phyloP scores from a whole-genome alignment of 1,284 basidiomycete genomes.

The Quambalaria eucalypti region DNA sequence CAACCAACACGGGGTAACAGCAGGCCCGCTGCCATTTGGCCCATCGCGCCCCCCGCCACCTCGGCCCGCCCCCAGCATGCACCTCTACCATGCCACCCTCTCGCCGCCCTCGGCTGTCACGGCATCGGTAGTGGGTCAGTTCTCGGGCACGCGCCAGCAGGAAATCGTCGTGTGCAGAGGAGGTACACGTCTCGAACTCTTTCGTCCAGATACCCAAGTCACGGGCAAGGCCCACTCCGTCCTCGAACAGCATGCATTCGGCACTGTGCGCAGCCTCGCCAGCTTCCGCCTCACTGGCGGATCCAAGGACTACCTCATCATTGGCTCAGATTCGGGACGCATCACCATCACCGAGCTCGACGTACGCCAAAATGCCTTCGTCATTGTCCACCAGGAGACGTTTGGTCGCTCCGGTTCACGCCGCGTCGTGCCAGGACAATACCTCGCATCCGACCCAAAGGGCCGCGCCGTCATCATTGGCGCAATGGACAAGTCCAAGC shows the following conservation, averaged over 20 bases:
- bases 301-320: conserved; percentile 37
- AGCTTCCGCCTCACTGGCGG: conserved; percentile 40
- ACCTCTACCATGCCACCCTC: conserved; percentile 43
- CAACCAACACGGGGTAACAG: too few relatives aligned
- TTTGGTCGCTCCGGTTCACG: conserved; percentile 43
- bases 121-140: conserved; percentile 40
- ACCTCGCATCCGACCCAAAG: conserved; percentile 44
- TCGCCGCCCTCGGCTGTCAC: conserved; percentile 34
- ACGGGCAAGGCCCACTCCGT: conserved; percentile 28
- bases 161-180: conserved; percentile 40
- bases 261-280: conserved; percentile 37
- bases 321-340: conserved; percentile 43
- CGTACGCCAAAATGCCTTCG: conserved; percentile 27
- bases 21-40: too few relatives aligned
- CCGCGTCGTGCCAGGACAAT: conserved; percentile 43
- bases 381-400: conserved; percentile 41
- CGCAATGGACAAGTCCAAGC: conserved; percentile 42
- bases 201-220: conserved; percentile 31
- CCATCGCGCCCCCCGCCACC: too few relatives aligned
- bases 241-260: conserved; percentile 34
- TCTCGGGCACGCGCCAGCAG: conserved; percentile 40
- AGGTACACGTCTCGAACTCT: conserved; percentile 31
- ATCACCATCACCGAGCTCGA: conserved; percentile 43
- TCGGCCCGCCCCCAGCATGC: conserved; percentile 20
- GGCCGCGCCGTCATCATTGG: conserved; percentile 43